Percentiles rank a stretch among this genome's conserved stretches.
phyloP scores from a whole-genome alignment of 1,284 basidiomycete species.

The Naganishia sp. region DNA sequence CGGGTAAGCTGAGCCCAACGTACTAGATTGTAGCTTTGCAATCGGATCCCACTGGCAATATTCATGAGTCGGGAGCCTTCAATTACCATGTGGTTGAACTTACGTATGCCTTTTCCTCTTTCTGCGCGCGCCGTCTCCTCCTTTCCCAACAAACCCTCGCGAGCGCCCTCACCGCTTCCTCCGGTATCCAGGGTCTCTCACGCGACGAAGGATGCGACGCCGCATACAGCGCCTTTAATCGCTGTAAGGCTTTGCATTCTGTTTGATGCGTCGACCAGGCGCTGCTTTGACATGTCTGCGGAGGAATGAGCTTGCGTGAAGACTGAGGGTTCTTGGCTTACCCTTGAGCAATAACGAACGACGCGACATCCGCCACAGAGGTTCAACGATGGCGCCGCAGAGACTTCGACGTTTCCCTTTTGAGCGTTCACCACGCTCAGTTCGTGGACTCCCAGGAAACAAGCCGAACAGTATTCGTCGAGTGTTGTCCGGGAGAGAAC shows the following conservation, averaged over 20 bases:
- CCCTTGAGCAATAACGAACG: conserved; percentile 71
- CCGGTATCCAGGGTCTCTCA: conserved; percentile 59
- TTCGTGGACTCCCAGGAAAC: conserved; percentile 56
- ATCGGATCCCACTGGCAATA: conserved; percentile 64
- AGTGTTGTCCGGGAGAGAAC: conserved; percentile 69
- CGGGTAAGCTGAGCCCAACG: conserved; percentile 43
- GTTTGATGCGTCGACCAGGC: conserved; percentile 76
- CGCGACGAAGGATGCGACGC: conserved; percentile 45
- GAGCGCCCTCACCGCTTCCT: conserved; percentile 73
- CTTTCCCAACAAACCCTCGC: conserved; percentile 71
- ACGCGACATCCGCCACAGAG: conserved; percentile 71
- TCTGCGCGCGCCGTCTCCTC: conserved; percentile 56
- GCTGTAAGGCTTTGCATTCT: conserved; percentile 71
- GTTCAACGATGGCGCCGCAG: conserved; percentile 46
- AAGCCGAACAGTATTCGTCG: conserved; percentile 67
- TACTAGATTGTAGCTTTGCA: conserved; percentile 73
- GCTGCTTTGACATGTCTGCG: conserved; percentile 69
- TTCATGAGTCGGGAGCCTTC: conserved; percentile 7
- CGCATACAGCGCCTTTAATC: conserved; percentile 58
- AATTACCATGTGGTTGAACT: conserved; percentile 5
- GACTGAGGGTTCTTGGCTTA: conserved; percentile 45
- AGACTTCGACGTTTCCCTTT: conserved; percentile 20
- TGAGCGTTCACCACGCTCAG: conserved; percentile 30
- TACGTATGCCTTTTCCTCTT: conserved; percentile 59
- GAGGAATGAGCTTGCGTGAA: not conserved